Percentiles rank a stretch among this genome's conserved stretches.
phyloP scores from a whole-genome alignment of 495 filamentous ascomycete genomes.

The Halenospora varia region DNA sequence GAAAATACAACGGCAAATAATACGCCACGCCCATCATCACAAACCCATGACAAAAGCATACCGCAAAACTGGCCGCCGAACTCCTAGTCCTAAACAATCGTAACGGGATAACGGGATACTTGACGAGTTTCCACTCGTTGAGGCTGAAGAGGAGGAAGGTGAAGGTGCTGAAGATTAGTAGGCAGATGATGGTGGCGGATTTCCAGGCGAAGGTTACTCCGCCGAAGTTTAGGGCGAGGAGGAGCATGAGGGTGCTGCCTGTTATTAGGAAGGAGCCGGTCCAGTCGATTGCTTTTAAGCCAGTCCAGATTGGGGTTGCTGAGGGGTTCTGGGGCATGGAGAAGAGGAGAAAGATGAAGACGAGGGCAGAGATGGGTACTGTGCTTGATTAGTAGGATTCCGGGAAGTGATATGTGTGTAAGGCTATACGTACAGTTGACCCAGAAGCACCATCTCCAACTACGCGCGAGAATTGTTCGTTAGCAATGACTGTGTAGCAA shows the following conservation, averaged over 20 bases:
- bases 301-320: conserved; percentile 63
- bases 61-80: conserved; percentile 52
- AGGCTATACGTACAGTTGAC: conserved; percentile 43
- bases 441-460: conserved; percentile 34
- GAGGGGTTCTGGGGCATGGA: conserved; percentile 76
- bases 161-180: conserved; percentile 70
- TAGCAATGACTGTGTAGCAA: too few relatives aligned
- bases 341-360: conserved; percentile 60
- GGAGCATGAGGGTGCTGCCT: conserved; percentile 75
- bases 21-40: conserved; percentile 73
- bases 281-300: conserved; percentile 76
- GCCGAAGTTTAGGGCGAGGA: conserved; percentile 76
- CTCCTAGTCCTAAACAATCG: conserved; percentile 58
- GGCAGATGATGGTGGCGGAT: conserved; percentile 70
- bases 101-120: conserved; percentile 74
- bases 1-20: conserved; percentile 77
- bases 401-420: background rate
- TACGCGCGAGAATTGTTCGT: too few relatives aligned
- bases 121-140: conserved; percentile 68
- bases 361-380: conserved; percentile 70
- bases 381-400: conserved; percentile 13
- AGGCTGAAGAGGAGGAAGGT: conserved; percentile 60
- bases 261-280: conserved; percentile 64
- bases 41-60: conserved; percentile 63
- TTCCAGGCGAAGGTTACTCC: conserved; percentile 73